These are phyloP conservation scores for Mortierella sp. DNA, from an alignment of 371 early-diverging fungal species.

Conservation along the genomic window DNA sequence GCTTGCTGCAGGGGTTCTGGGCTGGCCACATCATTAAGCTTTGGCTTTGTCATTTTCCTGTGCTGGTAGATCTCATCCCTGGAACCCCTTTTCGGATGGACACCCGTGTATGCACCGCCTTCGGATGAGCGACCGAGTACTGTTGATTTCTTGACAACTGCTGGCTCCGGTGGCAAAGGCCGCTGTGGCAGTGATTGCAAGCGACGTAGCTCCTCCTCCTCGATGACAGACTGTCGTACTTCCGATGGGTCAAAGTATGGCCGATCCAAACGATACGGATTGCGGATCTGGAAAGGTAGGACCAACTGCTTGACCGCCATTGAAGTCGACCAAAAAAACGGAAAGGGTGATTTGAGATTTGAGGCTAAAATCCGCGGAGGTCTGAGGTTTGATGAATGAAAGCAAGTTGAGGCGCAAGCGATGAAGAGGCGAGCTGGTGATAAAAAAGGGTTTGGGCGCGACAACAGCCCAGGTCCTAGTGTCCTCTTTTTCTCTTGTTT, in stretches of 20 bases:
- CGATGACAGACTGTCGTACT: conserved; percentile 16
- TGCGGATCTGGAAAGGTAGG: conserved; percentile 39
- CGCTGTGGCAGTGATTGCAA: conserved; percentile 7
- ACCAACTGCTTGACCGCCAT: conserved; percentile 30
- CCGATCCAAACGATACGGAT: conserved; percentile 49
- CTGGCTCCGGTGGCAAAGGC: conserved; percentile 21
- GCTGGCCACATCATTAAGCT: too few species aligned
- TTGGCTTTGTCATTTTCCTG: too few species aligned
- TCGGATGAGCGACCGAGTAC: neutral
- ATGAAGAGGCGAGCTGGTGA: too few species aligned
- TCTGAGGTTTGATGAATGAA: too few species aligned
- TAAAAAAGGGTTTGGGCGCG: too few species aligned
- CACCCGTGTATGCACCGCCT: too few species aligned
- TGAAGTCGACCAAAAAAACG: neutral
- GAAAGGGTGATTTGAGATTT: conserved; percentile 2
- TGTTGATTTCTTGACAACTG: neutral
- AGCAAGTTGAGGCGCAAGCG: too few species aligned
- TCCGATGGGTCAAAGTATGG: conserved; percentile 31
- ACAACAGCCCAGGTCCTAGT: too few species aligned
- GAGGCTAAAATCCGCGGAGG: neutral
- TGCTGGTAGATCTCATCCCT: conserved; percentile 4
- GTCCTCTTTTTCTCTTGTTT: too few species aligned
- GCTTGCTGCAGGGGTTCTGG: conserved; percentile 6
- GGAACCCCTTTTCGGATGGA: neutral
- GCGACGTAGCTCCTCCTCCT: conserved; percentile 17